phyloP scores from a whole-genome alignment of 495 filamentous ascomycete species.

The Penicillium antarcticum region DNA sequence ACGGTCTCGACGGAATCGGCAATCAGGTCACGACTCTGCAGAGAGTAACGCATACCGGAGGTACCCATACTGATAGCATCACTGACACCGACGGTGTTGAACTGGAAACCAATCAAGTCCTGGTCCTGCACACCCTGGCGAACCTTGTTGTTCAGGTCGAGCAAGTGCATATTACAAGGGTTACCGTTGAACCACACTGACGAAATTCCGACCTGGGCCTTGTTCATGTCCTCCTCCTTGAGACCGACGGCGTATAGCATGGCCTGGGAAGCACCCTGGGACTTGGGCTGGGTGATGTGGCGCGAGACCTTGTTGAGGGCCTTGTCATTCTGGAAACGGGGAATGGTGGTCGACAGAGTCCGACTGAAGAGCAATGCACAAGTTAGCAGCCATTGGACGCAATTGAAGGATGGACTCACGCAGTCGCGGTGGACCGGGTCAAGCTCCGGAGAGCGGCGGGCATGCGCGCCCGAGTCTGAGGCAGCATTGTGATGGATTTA shows the following conservation, averaged over 20 bases:
- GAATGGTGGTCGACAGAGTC: constrained; percentile 45
- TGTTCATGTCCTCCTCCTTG: constrained; percentile 78
- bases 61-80: constrained; percentile 59
- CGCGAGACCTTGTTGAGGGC: constrained; percentile 78
- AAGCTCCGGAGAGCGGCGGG: constrained; percentile 42
- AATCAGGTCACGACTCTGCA: constrained; percentile 93
- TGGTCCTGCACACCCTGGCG: constrained; percentile 80
- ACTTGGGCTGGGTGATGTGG: constrained; percentile 88
- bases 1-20: constrained; percentile 98
- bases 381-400: constrained; percentile 13
- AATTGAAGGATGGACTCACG: constrained; percentile 14
- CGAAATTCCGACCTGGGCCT: constrained; percentile 94
- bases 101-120: constrained; percentile 80
- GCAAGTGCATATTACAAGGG: constrained; percentile 98
- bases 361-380: constrained; percentile 30
- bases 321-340: constrained; percentile 36
- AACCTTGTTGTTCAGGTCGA: constrained; percentile 80
- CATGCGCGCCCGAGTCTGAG: constrained; percentile 40
- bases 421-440: constrained; percentile 18
- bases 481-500: constrained; percentile 33
- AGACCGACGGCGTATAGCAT: constrained; percentile 97
- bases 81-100: constrained; percentile 97
- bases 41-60: constrained; percentile 83
- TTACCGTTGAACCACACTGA: constrained; percentile 89
- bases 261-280: constrained; percentile 96